These are phyloP conservation scores for Trichophyton rubrum DNA, from an alignment of 2,329 filamentous ascomycete species.

Conservation along the genomic window DNA sequence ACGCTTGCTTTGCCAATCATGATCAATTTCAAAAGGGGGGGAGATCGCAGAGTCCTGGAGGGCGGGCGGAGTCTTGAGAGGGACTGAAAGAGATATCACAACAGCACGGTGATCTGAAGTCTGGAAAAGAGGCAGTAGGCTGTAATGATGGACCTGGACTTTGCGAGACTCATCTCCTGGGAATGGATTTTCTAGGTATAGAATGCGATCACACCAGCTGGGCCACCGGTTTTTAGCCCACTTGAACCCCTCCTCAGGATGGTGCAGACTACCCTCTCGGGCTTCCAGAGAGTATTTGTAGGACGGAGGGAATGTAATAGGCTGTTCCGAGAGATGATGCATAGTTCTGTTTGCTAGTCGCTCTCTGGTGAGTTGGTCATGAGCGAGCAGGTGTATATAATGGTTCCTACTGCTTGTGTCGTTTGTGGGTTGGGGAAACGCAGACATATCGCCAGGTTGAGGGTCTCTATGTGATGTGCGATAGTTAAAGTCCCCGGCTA, in stretches of 20 bases:
- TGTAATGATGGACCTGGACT: slow-evolving; percentile 52
- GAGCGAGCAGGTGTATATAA: slow-evolving; percentile 53
- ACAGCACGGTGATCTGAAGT: slow-evolving; percentile 84
- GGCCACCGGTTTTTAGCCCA: slow-evolving; percentile 80
- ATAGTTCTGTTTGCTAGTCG: slow-evolving; percentile 55
- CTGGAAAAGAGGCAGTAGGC: slow-evolving; percentile 62
- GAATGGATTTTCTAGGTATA: slow-evolving; percentile 55
- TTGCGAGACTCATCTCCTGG: slow-evolving; percentile 30
- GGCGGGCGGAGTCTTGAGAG: slow-evolving; percentile 24
- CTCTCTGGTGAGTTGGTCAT: slow-evolving; percentile 72
- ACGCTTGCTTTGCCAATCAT: slow-evolving; percentile 43
- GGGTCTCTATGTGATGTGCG: slow-evolving; percentile 62
- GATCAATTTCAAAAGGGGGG: slow-evolving; percentile 46
- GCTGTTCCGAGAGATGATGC: slow-evolving; percentile 64
- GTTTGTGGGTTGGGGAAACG: slow-evolving; percentile 51
- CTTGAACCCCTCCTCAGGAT: slow-evolving; percentile 41
- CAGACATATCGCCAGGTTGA: slow-evolving; percentile 40
- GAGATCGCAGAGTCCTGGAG: neutral
- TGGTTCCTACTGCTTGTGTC: slow-evolving; percentile 43
- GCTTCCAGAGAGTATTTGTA: slow-evolving; percentile 64
- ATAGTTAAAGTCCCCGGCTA: slow-evolving; percentile 92
- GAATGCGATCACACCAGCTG: slow-evolving; percentile 82
- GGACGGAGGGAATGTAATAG: slow-evolving; percentile 72
- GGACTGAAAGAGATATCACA: slow-evolving; percentile 53
- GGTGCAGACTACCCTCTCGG: slow-evolving; percentile 26